Evolutionary conservation across 2,329 filamentous ascomycete species (phyloP), one percentile per base, ranked within the genome.

Genomic region (Sordariomycetes sp.): DNA sequence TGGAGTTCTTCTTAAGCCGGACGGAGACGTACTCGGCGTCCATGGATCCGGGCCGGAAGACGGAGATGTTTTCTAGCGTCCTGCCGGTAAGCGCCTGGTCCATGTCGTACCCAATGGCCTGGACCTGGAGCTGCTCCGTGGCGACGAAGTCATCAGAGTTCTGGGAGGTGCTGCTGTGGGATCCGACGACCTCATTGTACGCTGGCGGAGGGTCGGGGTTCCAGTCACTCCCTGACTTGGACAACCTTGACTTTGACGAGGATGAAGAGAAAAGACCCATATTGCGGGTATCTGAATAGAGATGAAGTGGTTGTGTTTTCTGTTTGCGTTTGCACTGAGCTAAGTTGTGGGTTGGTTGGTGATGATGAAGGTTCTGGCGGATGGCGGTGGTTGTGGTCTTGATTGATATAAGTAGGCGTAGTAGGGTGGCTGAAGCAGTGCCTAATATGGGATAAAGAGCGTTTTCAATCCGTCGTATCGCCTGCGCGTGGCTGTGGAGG

Each of bases 1-100:
- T 64, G 57, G 64, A 65, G 46, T 11, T 60, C 40, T 55, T 57
- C 57, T 63, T 63, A 14, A 59, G 61, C 1, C 64, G 62, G 6
- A 64, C n/a, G 24, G 64, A 65, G 4, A 58, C 52, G 54, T 65
- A 65, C 40, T 60, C 59, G 8, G 48, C 22, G 22, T 62, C 54
- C 2, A 57, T 57, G 1, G 60, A 51, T 8, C 59, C 53, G 10
- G 37, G 34, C 7, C 52, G 57, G 43, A 52, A 52, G 25, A 61
- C 57, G 25, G 61, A 22, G 18, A 64, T 55, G 37, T 43, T 43
- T 43, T 43, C 37, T 10, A 43, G 37, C 3, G 22, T 57, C 32
- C 50, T 56, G 34, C 48, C 57, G 11, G 28, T 53, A 25, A 60
- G 43, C n/a, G 59, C 56, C 18, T 52, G 43, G 10, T 56, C 50